These are phyloP conservation scores for Hypoxylon sp. DNA, from an alignment of 2,329 filamentous ascomycete genomes.

Conservation along the genomic window DNA sequence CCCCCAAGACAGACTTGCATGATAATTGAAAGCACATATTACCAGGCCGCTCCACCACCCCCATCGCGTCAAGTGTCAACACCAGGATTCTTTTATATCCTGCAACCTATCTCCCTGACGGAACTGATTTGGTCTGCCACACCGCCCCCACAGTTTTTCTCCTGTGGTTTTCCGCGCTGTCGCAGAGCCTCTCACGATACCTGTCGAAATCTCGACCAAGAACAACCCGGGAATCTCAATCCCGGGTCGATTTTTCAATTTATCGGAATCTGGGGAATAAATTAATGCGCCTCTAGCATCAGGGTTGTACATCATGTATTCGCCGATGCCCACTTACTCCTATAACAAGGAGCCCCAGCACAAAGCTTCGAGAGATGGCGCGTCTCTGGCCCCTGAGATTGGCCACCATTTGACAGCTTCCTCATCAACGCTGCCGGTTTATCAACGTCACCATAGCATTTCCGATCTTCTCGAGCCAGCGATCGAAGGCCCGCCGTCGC, in stretches of 20 bases:
- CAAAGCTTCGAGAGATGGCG: constrained; percentile 42
- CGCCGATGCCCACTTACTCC: constrained; percentile 46
- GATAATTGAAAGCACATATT: constrained; percentile 51
- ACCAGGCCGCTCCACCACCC: constrained; percentile 51
- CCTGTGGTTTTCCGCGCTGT: constrained; percentile 45
- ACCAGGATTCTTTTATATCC: constrained; percentile 50
- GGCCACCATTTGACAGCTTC: constrained; percentile 41
- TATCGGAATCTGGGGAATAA: constrained; percentile 39
- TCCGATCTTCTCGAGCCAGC: constrained; percentile 69
- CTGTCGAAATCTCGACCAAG: constrained; percentile 39
- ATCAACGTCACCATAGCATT: constrained; percentile 43
- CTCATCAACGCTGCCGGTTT: constrained; percentile 33
- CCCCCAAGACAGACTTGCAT: constrained; percentile 52
- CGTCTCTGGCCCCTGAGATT: constrained; percentile 41
- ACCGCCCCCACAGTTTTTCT: constrained; percentile 49
- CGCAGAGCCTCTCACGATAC: constrained; percentile 47
- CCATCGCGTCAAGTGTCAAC: constrained; percentile 51
- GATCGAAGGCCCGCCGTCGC: constrained; percentile 73
- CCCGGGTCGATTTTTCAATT: constrained; percentile 44
- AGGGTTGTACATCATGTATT: constrained; percentile 48
- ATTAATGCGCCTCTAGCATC: constrained; percentile 36
- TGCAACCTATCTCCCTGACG: constrained; percentile 49
- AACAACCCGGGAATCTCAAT: constrained; percentile 41
- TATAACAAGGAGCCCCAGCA: constrained; percentile 48
- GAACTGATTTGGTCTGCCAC: constrained; percentile 46